Evolutionary conservation across 495 filamentous ascomycete species (phyloP).

Genomic region (Penicillium mononematosum): DNA sequence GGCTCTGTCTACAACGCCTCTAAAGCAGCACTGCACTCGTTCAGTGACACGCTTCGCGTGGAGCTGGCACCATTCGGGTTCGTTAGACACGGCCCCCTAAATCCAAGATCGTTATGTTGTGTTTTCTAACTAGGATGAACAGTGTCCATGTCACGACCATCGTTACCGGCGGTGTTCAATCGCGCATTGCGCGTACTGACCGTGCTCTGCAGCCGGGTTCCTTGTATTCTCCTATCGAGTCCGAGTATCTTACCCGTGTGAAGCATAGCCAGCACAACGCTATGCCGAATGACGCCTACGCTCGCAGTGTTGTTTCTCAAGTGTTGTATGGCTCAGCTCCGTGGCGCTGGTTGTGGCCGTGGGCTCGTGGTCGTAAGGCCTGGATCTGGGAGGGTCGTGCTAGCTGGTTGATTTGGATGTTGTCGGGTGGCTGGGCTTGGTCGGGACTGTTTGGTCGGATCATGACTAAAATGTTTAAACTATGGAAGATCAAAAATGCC

Average conservation of each 20-base stretch:
- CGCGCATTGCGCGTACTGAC: slow-evolving; percentile 54
- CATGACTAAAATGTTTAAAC: slow-evolving; percentile 49
- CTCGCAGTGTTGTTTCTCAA: slow-evolving; percentile 54
- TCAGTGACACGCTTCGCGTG: slow-evolving; percentile 59
- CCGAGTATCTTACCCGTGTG: slow-evolving; percentile 51
- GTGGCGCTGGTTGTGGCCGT: slow-evolving; percentile 50
- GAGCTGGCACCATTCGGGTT: slow-evolving; percentile 51
- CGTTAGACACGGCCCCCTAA: slow-evolving; percentile 2
- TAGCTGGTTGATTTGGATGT: slow-evolving; percentile 49
- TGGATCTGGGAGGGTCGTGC: slow-evolving; percentile 56
- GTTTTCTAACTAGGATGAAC: background rate
- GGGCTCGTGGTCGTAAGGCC: slow-evolving; percentile 40
- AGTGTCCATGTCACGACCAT: slow-evolving; percentile 56
- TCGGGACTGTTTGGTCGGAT: slow-evolving; percentile 40
- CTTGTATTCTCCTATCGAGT: slow-evolving; percentile 52
- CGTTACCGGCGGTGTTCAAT: slow-evolving; percentile 62
- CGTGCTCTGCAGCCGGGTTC: slow-evolving; percentile 48
- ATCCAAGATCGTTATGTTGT: background rate
- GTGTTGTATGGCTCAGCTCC: slow-evolving; percentile 48
- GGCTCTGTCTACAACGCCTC: slow-evolving; percentile 61
- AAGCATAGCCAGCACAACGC: slow-evolving; percentile 57
- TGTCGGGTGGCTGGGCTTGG: slow-evolving; percentile 46
- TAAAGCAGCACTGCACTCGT: slow-evolving; percentile 63
- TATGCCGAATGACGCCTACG: slow-evolving; percentile 54
- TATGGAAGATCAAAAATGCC: slow-evolving; percentile 34